These are phyloP conservation scores for Aspergillus sp. DNA, from an alignment of 2,329 filamentous ascomycete species.

Conservation along the genomic window DNA sequence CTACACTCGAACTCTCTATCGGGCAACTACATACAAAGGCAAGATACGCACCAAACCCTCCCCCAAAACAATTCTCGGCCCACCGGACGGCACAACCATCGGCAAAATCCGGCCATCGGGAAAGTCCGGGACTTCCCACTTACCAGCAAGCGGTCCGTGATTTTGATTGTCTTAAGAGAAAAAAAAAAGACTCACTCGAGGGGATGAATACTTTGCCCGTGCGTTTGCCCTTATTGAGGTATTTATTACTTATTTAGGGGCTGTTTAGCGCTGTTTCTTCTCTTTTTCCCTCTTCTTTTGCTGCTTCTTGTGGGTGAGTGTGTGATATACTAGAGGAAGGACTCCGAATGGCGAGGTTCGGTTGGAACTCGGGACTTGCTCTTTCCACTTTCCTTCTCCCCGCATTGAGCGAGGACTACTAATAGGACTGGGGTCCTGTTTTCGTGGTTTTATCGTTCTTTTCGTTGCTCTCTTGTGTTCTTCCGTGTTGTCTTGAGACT, in stretches of 20 bases:
- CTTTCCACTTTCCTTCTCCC: constrained; percentile 1
- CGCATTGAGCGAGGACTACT: too few relatives aligned
- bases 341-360: not conserved
- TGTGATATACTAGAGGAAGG: not conserved
- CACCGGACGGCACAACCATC: not conserved
- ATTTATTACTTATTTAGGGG: too few relatives aligned
- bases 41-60: too few relatives aligned
- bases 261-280: constrained; percentile 5
- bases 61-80: not conserved
- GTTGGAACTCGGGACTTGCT: not conserved
- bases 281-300: constrained; percentile 5
- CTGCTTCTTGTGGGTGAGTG: constrained; percentile 1
- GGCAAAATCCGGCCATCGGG: not conserved
- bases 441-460: too few relatives aligned
- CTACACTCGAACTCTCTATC: too few relatives aligned
- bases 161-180: too few relatives aligned
- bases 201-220: not conserved
- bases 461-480: too few relatives aligned
- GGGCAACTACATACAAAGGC: too few relatives aligned
- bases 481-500: too few relatives aligned
- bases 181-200: too few relatives aligned
- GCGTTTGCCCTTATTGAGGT: constrained; percentile 4
- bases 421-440: too few relatives aligned
- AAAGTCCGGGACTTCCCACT: not conserved
- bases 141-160: not conserved